Evolutionary conservation across 2,329 filamentous ascomycete genomes (phyloP).

Genomic region (Calonectria fujianensis): DNA sequence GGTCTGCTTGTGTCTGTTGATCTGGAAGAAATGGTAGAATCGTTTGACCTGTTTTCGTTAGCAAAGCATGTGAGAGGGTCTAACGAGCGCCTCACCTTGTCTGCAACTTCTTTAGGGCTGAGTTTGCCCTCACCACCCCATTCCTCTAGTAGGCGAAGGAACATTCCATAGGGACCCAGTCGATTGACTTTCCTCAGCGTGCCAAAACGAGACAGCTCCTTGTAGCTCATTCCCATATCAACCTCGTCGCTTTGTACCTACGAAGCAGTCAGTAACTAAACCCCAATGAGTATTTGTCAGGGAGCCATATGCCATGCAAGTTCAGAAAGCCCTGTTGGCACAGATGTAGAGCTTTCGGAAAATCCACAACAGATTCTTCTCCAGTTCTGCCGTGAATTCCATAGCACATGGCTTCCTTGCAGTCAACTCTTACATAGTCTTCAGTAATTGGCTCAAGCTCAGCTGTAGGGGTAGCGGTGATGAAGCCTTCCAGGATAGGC

Average conservation of each 20-base stretch:
- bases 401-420: neutral
- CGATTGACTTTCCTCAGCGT: conserved; percentile 64
- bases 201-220: conserved; percentile 63
- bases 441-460: neutral
- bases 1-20: neutral
- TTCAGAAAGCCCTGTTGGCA: no score
- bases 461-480: conserved; percentile 74
- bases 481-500: conserved; percentile 77
- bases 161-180: conserved; percentile 60
- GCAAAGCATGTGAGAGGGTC: neutral
- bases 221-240: conserved; percentile 67
- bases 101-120: neutral
- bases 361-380: no score
- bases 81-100: neutral
- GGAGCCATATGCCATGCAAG: neutral
- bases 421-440: neutral
- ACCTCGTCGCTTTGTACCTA: conserved; percentile 62
- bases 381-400: no score
- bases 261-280: conserved; percentile 57
- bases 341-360: no score
- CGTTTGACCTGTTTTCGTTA: conserved; percentile 2
- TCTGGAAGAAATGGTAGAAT: neutral
- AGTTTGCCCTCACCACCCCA: neutral
- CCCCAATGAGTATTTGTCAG: neutral
- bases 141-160: neutral